Conservation (phyloP, 352 stramenopile species). For the Pythium guiyangense region DNA sequence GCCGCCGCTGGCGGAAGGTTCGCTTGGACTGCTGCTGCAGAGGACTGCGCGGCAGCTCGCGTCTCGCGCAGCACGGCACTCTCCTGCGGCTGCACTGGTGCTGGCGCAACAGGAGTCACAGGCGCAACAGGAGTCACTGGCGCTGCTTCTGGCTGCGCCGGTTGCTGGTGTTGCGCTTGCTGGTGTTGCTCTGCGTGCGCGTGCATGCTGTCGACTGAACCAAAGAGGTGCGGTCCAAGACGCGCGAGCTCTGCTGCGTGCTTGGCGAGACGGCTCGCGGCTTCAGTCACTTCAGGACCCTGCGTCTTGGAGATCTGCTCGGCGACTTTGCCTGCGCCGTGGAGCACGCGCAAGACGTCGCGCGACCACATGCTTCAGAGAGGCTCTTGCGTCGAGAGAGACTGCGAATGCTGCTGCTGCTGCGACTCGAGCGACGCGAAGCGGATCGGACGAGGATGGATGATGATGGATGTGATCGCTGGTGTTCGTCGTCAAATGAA, state of each 20-base stretch:
- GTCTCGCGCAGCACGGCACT: conserved; percentile 3
- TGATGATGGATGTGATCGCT: not conserved
- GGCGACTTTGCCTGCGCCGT: conserved; percentile 60
- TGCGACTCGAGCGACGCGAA: not conserved
- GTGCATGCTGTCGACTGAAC: conserved; percentile 2
- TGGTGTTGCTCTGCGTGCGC: not conserved
- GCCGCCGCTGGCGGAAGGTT: not conserved
- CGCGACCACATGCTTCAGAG: conserved; percentile 51
- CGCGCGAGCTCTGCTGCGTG: conserved; percentile 46
- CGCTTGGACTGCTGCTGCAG: conserved; percentile 1
- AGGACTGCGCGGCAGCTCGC: not conserved
- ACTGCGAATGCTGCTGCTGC: no score
- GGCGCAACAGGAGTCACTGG: not conserved
- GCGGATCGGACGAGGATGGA: not conserved
- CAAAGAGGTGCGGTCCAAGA: conserved; percentile 38
- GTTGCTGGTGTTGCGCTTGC: not conserved
- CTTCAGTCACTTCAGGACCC: conserved; percentile 19
- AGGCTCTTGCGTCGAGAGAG: not conserved
- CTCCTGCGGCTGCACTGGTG: not conserved
- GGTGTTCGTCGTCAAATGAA: not conserved
- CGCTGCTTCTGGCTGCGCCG: conserved; percentile 1
- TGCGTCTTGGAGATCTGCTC: conserved; percentile 44
- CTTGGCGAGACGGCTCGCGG: conserved; percentile 27
- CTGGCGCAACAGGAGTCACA: not conserved
- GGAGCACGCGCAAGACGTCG: conserved; percentile 65